Base-by-base conservation (phyloP, 192 early-diverging fungal species). In the Gamsiella multidivaricata region DNA sequence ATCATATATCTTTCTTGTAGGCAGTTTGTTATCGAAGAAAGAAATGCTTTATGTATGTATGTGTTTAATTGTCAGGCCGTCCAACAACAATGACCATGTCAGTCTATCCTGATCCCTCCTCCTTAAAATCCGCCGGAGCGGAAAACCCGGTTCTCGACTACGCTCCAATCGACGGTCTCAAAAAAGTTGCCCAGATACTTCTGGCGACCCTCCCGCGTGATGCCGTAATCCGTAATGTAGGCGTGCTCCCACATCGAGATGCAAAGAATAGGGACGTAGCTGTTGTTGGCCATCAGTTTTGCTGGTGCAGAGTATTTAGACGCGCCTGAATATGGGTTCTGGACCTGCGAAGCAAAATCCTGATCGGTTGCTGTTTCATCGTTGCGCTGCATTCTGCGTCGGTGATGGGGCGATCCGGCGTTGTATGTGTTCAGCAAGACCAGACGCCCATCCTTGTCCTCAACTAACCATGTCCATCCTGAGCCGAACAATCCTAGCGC, bases 391-490 rank as follows among this genome's bases (percentile, higher is more conserved):
- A 75, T 74, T 36, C 61, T 56, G 53, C 65, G 80, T 57, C 64
- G 80, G 68, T 81, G 80, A 28, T 66, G 70, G 26, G 66, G 80
- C 14, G 65, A 70, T 75, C 81, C 81, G 50, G 81, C 81, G 54
- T 83, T 83, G 61, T 83, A 83, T 34, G 81, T 73, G 59, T 83
- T 83, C 23, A 83, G 32, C 36, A 83, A 39, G 1, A 78, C 66
- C 37, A 71, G 51, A 25, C 78, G 69, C 28, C 69, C 69, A 12
- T 71, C 69, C 58, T 61, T 71, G 45, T 80, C 69, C 63, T 70
- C 61, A n/a, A 72, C 76, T 41, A 70, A 52, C 81, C 81, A 83
- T n/a, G 81, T 83, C 81, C 81, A 83, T 67, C 81, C 81, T 5
- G 76, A 83, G 39, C 81, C 81, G 55, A 82, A 82, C 54, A 82